phyloP scores from a whole-genome alignment of 2,329 filamentous ascomycete genomes.

The Cladorrhinum sp. region DNA sequence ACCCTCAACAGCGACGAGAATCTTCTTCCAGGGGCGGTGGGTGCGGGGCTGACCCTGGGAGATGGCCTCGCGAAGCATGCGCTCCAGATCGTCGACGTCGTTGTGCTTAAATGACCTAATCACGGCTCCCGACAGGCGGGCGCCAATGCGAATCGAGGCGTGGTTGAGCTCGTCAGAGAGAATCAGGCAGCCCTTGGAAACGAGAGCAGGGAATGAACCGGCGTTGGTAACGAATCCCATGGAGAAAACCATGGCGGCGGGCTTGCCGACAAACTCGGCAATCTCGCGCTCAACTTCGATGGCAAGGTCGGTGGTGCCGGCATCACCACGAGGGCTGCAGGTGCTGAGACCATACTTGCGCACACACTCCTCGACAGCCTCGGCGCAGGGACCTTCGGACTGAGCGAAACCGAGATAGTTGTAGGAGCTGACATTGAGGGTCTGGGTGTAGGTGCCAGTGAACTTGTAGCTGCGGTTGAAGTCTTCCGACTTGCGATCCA shows the following conservation, averaged over 20 bases:
- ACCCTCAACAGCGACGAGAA: slow-evolving; percentile 91
- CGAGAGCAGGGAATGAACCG: slow-evolving; percentile 84
- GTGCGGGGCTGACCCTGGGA: slow-evolving; percentile 95
- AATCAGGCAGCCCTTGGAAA: slow-evolving; percentile 88
- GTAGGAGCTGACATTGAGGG: slow-evolving; percentile 98
- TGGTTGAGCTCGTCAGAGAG: slow-evolving; percentile 98
- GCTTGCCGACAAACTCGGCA: slow-evolving; percentile 90
- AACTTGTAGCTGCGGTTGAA: slow-evolving; percentile 88
- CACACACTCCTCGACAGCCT: slow-evolving; percentile 82
- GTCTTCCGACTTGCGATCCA: slow-evolving; percentile 87
- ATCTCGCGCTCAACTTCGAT: slow-evolving; percentile 86
- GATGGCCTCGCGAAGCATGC: slow-evolving; percentile 83
- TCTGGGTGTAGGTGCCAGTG: slow-evolving; percentile 88
- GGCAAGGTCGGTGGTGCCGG: slow-evolving; percentile 82
- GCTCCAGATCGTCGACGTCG: slow-evolving; percentile 84
- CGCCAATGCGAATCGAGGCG: slow-evolving; percentile 92
- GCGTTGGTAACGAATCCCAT: slow-evolving; percentile 99
- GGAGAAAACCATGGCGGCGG: slow-evolving; percentile 92
- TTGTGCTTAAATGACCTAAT: slow-evolving; percentile 98
- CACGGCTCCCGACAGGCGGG: slow-evolving; percentile 88
- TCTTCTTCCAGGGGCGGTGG: slow-evolving; percentile 99
- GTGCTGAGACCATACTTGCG: slow-evolving; percentile 81
- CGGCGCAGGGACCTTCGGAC: slow-evolving; percentile 93
- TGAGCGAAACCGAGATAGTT: slow-evolving; percentile 99
- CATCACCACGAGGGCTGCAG: slow-evolving; percentile 77